A percentile compares a stretch with the other conserved stretches of the same genome.
Conservation (phyloP, 441 rosid genomes). For the Populus hybrid region DNA sequence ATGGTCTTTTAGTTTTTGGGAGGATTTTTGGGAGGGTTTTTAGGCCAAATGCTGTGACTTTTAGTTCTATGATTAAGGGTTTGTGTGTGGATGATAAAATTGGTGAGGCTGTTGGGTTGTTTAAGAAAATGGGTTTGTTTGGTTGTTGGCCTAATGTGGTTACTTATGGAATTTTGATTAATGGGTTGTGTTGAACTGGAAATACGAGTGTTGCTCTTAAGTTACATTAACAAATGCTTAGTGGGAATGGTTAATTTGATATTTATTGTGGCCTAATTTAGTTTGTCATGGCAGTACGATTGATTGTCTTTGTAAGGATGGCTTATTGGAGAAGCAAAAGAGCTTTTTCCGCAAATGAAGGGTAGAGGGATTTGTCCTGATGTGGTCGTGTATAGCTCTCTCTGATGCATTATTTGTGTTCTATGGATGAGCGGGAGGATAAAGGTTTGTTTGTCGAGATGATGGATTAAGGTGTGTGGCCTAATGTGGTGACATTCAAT, state of each 20-base stretch:
- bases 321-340: slow-evolving; percentile 14
- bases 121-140: slow-evolving; percentile 26
- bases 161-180: slow-evolving; percentile 5
- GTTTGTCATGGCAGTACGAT: slow-evolving; percentile 10
- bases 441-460: slow-evolving; percentile 23
- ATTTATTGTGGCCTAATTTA: slow-evolving; percentile 12
- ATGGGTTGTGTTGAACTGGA: slow-evolving; percentile 25
- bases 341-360: slow-evolving; percentile 25
- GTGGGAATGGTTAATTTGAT: background rate
- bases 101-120: slow-evolving; percentile 47
- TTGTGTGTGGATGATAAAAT: slow-evolving; percentile 47
- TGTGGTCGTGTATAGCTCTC: slow-evolving; percentile 12
- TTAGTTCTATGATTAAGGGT: slow-evolving; percentile 53
- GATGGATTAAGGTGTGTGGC: slow-evolving; percentile 15
- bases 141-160: background rate
- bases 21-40: slow-evolving; percentile 37
- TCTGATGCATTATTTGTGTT: slow-evolving; percentile 24
- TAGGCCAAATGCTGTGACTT: slow-evolving; percentile 51
- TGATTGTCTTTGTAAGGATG: slow-evolving; percentile 21
- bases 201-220: slow-evolving; percentile 18
- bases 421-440: slow-evolving; percentile 16
- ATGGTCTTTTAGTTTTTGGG: slow-evolving; percentile 48
- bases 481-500: slow-evolving; percentile 22
- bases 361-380: slow-evolving; percentile 8
- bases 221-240: slow-evolving; percentile 22